Conservation (phyloP, 2,329 filamentous ascomycete species). For the Pezicula neosporulosa region DNA sequence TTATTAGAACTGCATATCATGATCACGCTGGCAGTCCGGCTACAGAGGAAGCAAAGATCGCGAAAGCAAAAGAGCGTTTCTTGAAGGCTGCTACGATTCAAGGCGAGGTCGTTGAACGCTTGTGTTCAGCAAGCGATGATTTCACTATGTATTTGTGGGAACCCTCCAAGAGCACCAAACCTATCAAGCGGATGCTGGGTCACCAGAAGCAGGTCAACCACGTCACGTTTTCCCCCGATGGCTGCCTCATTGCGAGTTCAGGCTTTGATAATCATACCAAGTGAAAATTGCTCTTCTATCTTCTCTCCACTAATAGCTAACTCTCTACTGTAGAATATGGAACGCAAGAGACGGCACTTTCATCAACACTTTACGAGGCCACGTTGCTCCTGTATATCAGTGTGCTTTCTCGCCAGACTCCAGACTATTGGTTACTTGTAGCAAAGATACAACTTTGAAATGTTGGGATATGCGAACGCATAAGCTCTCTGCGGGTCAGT, state of each 20-base stretch:
- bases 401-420: constrained; percentile 91
- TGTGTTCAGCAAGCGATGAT: constrained; percentile 91
- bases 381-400: constrained; percentile 90
- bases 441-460: constrained; percentile 91
- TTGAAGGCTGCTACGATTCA: constrained; percentile 77
- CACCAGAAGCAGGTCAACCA: constrained; percentile 98
- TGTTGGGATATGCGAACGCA: constrained; percentile 88
- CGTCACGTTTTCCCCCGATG: constrained; percentile 90
- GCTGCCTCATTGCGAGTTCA: constrained; percentile 79
- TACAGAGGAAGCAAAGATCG: constrained; percentile 65
- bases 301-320: no score
- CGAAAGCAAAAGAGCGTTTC: constrained; percentile 77
- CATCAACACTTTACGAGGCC: constrained; percentile 81
- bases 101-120: constrained; percentile 73
- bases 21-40: constrained; percentile 77
- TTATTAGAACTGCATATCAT: constrained; percentile 78
- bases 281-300: constrained; percentile 7
- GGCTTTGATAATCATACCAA: constrained; percentile 96
- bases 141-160: constrained; percentile 98
- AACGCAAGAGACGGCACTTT: constrained; percentile 74
- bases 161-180: constrained; percentile 73
- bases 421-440: constrained; percentile 62
- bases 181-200: constrained; percentile 82
- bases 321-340: constrained; percentile 53
- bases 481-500: constrained; percentile 59